A percentile compares a stretch with the other conserved stretches of the same genome.
Evolutionary conservation across 2,329 filamentous ascomycete species (phyloP).

Genomic region (Westerdykella aurantiaca): DNA sequence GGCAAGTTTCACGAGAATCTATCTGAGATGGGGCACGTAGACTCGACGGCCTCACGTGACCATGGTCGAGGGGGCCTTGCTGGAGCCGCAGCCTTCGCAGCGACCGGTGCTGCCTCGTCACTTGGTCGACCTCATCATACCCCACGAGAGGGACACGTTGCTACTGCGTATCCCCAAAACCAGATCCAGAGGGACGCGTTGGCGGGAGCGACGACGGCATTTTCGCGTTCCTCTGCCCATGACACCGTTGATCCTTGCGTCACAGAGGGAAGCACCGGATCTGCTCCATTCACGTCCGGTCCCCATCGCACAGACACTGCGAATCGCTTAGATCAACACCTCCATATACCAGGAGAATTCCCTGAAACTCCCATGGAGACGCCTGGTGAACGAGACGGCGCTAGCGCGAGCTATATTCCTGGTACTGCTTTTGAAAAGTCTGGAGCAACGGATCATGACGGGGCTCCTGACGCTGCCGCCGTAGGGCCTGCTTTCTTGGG

Average conservation of each 20-base stretch:
- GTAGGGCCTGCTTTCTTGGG: conserved; percentile 15
- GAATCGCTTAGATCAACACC: conserved; percentile 31
- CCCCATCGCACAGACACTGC: conserved; percentile 28
- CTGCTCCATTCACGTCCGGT: conserved; percentile 12
- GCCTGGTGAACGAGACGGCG: not conserved
- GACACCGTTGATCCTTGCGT: conserved; percentile 21
- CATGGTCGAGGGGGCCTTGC: conserved; percentile 25
- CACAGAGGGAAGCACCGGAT: conserved; percentile 1
- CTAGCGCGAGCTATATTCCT: not conserved
- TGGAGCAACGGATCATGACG: conserved; percentile 15
- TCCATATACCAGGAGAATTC: conserved; percentile 32
- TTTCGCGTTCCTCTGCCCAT: not conserved
- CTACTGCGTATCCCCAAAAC: not conserved
- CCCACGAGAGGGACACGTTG: conserved; percentile 1
- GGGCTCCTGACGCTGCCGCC: conserved; percentile 23
- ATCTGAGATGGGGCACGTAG: too few species aligned
- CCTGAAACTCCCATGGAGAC: conserved; percentile 8
- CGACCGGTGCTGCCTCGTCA: conserved; percentile 4
- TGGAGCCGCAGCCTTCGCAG: conserved; percentile 17
- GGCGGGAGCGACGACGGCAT: conserved; percentile 3
- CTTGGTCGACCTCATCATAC: not conserved
- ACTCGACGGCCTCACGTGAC: not conserved
- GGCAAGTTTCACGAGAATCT: not conserved
- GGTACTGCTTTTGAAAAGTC: not conserved
- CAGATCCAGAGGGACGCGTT: conserved; percentile 1